Evolutionary conservation across 78 protist species (phyloP).

Genomic region (Dictyostelium discoideum): DNA sequence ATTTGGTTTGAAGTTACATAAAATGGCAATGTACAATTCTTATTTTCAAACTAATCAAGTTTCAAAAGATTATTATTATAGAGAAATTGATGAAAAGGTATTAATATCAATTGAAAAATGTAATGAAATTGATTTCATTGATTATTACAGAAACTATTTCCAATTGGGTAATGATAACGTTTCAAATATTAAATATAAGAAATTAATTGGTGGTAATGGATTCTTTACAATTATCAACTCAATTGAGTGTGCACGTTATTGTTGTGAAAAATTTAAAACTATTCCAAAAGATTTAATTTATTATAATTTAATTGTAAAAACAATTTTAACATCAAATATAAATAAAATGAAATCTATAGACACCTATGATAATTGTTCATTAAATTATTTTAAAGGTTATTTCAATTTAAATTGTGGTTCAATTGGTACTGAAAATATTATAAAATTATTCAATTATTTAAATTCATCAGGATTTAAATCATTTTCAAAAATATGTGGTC

Average conservation of each 20-base stretch:
- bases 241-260: not conserved
- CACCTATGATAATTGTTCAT: not conserved
- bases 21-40: not conserved
- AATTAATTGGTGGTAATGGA: constrained; percentile 7
- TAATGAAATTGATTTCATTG: not conserved
- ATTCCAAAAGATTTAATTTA: constrained; percentile 9
- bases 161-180: not conserved
- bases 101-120: not conserved
- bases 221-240: not conserved
- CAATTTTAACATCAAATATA: not conserved
- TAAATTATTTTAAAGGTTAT: not conserved
- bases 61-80: not conserved
- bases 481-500: not conserved
- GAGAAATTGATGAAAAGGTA: not conserved
- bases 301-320: not conserved
- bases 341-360: not conserved
- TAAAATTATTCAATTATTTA: not conserved
- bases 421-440: not conserved
- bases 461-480: not conserved
- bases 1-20: not conserved
- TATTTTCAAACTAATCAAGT: not conserved
- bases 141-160: not conserved
- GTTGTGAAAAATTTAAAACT: not conserved
- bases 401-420: not conserved
- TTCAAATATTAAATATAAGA: not conserved